Evolutionary conservation across 73 alveolate species (phyloP).

Genomic region (Paramecium pentaurelia): DNA sequence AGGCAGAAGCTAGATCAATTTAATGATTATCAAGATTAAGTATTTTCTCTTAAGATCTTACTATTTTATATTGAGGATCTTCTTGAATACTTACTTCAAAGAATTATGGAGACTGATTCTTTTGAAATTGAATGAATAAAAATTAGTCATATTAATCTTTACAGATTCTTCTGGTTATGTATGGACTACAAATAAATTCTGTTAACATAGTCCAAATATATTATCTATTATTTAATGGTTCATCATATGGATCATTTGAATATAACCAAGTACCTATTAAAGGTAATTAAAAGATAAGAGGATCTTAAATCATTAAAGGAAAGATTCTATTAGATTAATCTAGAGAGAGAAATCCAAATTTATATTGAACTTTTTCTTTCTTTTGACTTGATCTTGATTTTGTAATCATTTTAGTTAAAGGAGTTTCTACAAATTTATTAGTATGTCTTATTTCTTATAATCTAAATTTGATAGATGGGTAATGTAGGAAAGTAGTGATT

Average conservation of each 20-base stretch:
- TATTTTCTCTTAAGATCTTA: not conserved
- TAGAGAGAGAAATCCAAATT: conserved; percentile 42
- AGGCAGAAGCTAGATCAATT: not conserved
- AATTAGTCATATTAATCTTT: conserved; percentile 30
- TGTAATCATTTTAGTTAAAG: conserved; percentile 29
- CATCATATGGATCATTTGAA: conserved; percentile 47
- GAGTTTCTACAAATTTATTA: conserved; percentile 44
- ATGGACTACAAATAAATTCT: not conserved
- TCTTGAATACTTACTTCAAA: not conserved
- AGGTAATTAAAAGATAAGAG: not conserved
- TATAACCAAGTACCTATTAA: conserved; percentile 36
- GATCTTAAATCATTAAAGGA: conserved; percentile 32
- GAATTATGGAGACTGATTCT: conserved; percentile 32
- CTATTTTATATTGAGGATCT: conserved; percentile 9
- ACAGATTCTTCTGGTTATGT: not conserved
- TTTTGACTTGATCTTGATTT: conserved; percentile 36
- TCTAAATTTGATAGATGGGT: conserved; percentile 9
- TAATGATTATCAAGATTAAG: not conserved
- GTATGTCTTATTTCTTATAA: conserved; percentile 20
- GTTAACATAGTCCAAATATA: conserved; percentile 16
- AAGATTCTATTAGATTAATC: conserved; percentile 34
- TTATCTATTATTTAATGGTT: conserved; percentile 22
- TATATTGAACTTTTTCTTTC: conserved; percentile 5
- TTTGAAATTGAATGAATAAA: not conserved
- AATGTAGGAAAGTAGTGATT: not conserved